These are phyloP conservation scores for Rhytidhysteron rufulum DNA, from an alignment of 2,329 filamentous ascomycete genomes.

Conservation along the genomic window DNA sequence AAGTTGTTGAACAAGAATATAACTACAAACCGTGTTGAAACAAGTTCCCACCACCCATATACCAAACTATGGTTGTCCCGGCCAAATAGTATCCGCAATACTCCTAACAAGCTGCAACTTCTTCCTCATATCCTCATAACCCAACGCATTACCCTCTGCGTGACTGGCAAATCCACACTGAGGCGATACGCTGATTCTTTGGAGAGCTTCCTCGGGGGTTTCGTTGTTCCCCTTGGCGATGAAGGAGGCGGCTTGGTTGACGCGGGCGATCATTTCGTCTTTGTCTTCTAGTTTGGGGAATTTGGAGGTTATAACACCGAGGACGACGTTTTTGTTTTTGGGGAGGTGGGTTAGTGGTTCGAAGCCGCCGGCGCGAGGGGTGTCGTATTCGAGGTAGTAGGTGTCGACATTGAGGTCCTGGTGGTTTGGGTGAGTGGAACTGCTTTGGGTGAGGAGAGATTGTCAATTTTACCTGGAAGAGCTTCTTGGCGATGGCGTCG, in stretches of 20 bases:
- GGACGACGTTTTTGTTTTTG: constrained; percentile 45
- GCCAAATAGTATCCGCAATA: constrained; percentile 72
- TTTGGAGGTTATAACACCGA: constrained; percentile 46
- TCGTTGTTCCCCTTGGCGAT: constrained; percentile 65
- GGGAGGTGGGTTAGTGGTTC: constrained; percentile 44
- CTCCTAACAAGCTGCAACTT: constrained; percentile 68
- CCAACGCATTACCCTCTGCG: constrained; percentile 67
- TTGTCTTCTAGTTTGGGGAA: constrained; percentile 45
- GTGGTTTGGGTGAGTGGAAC: no score
- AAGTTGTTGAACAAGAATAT: no score
- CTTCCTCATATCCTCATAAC: constrained; percentile 66
- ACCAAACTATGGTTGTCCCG: constrained; percentile 43
- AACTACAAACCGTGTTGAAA: no score
- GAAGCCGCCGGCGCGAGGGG: constrained; percentile 45
- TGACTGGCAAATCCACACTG: constrained; percentile 58
- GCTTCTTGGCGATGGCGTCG: constrained; percentile 43
- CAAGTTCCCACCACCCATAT: no score
- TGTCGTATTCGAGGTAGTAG: constrained; percentile 45
- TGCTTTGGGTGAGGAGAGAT: background rate
- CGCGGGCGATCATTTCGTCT: constrained; percentile 44
- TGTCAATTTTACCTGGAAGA: constrained; percentile 29
- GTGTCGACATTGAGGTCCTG: constrained; percentile 38
- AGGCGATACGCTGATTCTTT: constrained; percentile 51
- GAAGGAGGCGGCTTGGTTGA: constrained; percentile 56
- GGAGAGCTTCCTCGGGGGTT: constrained; percentile 62